phyloP scores from a whole-genome alignment of 2,329 filamentous ascomycete species.

The Fusarium bulbicola region DNA sequence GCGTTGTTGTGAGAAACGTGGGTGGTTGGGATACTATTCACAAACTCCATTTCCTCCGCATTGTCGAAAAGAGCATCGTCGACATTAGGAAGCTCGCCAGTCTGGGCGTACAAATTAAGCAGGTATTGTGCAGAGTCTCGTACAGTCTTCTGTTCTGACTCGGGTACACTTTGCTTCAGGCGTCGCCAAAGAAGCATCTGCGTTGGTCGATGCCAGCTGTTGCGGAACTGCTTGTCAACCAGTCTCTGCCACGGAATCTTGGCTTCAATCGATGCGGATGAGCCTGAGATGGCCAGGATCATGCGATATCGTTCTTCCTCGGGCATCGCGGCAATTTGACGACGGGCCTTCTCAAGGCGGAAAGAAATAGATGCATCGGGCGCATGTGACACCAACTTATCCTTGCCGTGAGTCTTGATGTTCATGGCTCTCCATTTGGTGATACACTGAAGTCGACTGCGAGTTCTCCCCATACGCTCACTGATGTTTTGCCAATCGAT shows the following conservation, averaged over 20 bases:
- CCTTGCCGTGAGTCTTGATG: slow-evolving; percentile 46
- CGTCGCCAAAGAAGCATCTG: slow-evolving; percentile 53
- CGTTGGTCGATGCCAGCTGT: slow-evolving; percentile 50
- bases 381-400: slow-evolving; percentile 45
- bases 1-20: slow-evolving; percentile 13
- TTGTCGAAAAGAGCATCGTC: slow-evolving; percentile 45
- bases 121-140: slow-evolving; percentile 50
- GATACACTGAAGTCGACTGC: slow-evolving; percentile 73
- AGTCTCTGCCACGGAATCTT: slow-evolving; percentile 62
- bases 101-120: slow-evolving; percentile 47
- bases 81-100: slow-evolving; percentile 47
- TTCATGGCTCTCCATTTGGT: slow-evolving; percentile 70
- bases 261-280: slow-evolving; percentile 51
- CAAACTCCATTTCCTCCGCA: slow-evolving; percentile 46
- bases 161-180: slow-evolving; percentile 48
- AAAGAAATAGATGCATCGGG: slow-evolving; percentile 52
- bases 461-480: slow-evolving; percentile 66
- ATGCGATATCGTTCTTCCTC: slow-evolving; percentile 56
- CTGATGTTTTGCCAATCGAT: slow-evolving; percentile 75
- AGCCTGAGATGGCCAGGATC: slow-evolving; percentile 54
- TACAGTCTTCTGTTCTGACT: slow-evolving; percentile 44
- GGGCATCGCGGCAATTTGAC: slow-evolving; percentile 54
- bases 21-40: slow-evolving; percentile 36
- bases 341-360: slow-evolving; percentile 54
- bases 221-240: slow-evolving; percentile 52